Percentiles rank a stretch among this genome's conserved stretches.
Evolutionary conservation across 2,329 filamentous ascomycete species (phyloP).

Genomic region (Conoideocrella luteorostrata): DNA sequence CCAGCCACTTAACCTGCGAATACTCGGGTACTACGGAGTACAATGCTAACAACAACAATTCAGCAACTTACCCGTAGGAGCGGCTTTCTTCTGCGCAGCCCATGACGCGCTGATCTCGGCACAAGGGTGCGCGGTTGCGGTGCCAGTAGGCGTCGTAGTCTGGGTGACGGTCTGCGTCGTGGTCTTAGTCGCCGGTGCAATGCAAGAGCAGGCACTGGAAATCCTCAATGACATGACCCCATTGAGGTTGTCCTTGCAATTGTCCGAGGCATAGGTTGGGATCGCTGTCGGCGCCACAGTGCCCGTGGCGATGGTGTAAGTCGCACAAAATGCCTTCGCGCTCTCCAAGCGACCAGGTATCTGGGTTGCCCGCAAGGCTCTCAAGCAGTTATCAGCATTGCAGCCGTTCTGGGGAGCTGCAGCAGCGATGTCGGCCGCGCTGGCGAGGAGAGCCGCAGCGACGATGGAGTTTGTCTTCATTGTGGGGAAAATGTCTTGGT

Average conservation of each 20-base stretch:
- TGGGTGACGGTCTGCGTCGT: neutral
- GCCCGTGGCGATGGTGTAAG: slow-evolving; percentile 14
- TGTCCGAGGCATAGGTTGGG: slow-evolving; percentile 15
- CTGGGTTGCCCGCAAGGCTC: slow-evolving; percentile 27
- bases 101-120: slow-evolving; percentile 11
- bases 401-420: slow-evolving; percentile 16
- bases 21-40: too few species aligned
- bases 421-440: slow-evolving; percentile 1
- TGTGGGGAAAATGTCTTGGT: neutral
- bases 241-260: slow-evolving; percentile 15
- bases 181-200: slow-evolving; percentile 10
- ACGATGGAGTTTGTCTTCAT: slow-evolving; percentile 2
- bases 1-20: neutral
- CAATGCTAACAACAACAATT: neutral
- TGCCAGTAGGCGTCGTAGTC: slow-evolving; percentile 8
- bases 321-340: slow-evolving; percentile 26
- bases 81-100: slow-evolving; percentile 8
- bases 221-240: slow-evolving; percentile 13
- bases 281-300: slow-evolving; percentile 10
- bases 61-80: neutral
- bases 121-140: slow-evolving; percentile 8
- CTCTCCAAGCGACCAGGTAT: slow-evolving; percentile 24
- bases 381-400: slow-evolving; percentile 31
- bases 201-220: slow-evolving; percentile 19
- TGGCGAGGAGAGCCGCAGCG: slow-evolving; percentile 3